phyloP scores from a whole-genome alignment of 202 grass and related monocot genomes.

The Musa balbisiana region DNA sequence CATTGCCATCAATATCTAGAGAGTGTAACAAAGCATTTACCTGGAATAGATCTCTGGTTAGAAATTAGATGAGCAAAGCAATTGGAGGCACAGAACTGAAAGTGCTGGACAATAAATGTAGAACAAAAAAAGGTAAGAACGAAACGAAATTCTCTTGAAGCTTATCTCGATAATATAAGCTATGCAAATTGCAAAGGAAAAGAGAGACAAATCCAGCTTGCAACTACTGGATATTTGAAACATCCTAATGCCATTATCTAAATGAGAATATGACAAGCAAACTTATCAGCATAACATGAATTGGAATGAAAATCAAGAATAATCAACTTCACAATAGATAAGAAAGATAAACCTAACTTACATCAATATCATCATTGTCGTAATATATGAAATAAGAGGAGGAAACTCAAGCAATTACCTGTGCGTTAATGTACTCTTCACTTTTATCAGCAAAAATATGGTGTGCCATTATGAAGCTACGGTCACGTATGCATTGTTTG shows the following conservation, averaged over 20 bases:
- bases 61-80: constrained; percentile 21
- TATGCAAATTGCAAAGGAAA: background rate
- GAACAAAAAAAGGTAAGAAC: background rate
- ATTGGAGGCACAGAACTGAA: background rate
- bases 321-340: background rate
- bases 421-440: constrained; percentile 93
- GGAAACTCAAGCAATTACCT: constrained; percentile 29
- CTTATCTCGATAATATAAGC: background rate
- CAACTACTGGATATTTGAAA: background rate
- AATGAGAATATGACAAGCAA: background rate
- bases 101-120: background rate
- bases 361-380: background rate
- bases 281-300: background rate
- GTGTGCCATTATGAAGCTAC: constrained; percentile 95
- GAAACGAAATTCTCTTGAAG: background rate
- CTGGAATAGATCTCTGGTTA: constrained; percentile 38
- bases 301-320: background rate
- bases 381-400: background rate
- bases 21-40: constrained; percentile 91
- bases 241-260: background rate
- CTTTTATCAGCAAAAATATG: constrained; percentile 93
- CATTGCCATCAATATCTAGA: constrained; percentile 70
- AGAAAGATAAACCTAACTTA: background rate
- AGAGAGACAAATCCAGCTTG: background rate
- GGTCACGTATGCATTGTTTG: constrained; percentile 91